Percentiles rank a stretch among this genome's conserved stretches.
These are phyloP conservation scores for Umbelopsis ramanniana DNA, from an alignment of 192 early-diverging fungal species.

Conservation along the genomic window DNA sequence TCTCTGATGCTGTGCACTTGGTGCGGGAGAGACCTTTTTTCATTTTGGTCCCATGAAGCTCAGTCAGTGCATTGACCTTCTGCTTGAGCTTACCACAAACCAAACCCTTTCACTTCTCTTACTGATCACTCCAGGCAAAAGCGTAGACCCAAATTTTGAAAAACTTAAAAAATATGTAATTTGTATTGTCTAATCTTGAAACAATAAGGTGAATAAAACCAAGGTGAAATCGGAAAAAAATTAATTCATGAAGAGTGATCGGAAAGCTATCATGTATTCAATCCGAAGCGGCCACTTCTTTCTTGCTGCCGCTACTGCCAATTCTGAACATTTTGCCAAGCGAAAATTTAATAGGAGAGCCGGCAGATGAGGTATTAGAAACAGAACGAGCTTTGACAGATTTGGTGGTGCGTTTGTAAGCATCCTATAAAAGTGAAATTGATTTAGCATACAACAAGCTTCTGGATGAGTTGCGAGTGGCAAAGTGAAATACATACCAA, in stretches of 20 bases:
- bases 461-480: too few relatives aligned
- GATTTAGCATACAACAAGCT: too few relatives aligned
- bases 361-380: constrained; percentile 17
- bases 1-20: neutral
- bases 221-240: constrained; percentile 15
- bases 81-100: neutral
- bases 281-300: constrained; percentile 23
- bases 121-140: too few relatives aligned
- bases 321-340: constrained; percentile 45
- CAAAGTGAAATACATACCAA: constrained; percentile 35
- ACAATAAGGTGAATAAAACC: constrained; percentile 21
- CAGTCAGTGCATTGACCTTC: constrained; percentile 6
- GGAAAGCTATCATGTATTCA: constrained; percentile 32
- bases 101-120: too few relatives aligned
- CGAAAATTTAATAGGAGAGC: constrained; percentile 32
- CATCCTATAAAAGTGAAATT: constrained; percentile 28
- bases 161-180: neutral
- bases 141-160: neutral
- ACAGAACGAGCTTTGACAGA: constrained; percentile 7
- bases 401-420: constrained; percentile 39
- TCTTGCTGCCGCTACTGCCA: constrained; percentile 34
- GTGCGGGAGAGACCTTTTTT: neutral
- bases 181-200: constrained; percentile 21
- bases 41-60: constrained; percentile 16
- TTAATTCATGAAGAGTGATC: neutral